phyloP scores from a whole-genome alignment of 164 flowering plant genomes.

The Vitis rupestris region DNA sequence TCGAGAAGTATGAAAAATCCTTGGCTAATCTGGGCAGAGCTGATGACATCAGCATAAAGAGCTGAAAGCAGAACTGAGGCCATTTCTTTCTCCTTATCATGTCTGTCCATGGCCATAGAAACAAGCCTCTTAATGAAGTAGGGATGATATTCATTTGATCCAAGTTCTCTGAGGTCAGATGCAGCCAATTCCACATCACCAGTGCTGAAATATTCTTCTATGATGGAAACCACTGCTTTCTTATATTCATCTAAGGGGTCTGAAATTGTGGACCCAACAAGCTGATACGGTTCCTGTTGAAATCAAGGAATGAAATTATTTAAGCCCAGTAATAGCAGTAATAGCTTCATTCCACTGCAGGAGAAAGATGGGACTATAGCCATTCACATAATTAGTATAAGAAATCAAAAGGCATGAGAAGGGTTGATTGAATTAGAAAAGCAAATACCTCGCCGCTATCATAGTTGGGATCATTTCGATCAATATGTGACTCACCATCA shows the following conservation, averaged over 20 bases:
- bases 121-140: constrained; percentile 89
- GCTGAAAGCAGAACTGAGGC: constrained; percentile 94
- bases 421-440: not conserved
- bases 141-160: constrained; percentile 80
- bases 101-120: constrained; percentile 95
- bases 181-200: constrained; percentile 83
- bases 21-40: constrained; percentile 74
- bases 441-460: constrained; percentile 92
- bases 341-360: not conserved
- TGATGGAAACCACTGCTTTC: constrained; percentile 76
- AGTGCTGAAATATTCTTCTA: constrained; percentile 92
- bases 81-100: constrained; percentile 98
- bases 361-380: not conserved
- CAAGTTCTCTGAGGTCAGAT: constrained; percentile 79
- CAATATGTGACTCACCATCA: constrained; percentile 72
- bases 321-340: not conserved
- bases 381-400: not conserved
- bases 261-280: constrained; percentile 70
- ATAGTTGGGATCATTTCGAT: constrained; percentile 97
- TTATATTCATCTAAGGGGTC: constrained; percentile 94
- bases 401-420: not conserved
- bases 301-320: not conserved
- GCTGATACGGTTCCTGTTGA: constrained; percentile 90
- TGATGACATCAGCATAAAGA: constrained; percentile 88
- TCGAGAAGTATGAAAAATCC: constrained; percentile 92